Percentiles rank a stretch among this genome's conserved stretches.
Conservation (phyloP, 176 grass and related monocot species). For the Tillandsia fasciculata region DNA sequence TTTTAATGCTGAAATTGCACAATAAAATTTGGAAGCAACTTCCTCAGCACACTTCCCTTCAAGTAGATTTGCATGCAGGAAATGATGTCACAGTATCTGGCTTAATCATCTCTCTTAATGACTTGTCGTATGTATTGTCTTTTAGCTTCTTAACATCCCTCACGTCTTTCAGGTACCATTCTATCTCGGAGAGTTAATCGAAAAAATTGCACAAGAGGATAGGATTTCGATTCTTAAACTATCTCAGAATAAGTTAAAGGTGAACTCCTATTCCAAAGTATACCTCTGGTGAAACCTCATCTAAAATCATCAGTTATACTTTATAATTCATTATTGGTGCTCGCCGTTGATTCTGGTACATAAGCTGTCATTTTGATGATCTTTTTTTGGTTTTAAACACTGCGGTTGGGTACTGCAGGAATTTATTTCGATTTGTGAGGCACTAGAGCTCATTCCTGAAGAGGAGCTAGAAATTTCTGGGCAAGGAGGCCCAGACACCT, state of each 20-base stretch:
- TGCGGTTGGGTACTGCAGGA: slow-evolving; percentile 35
- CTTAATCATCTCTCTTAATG: too few species aligned
- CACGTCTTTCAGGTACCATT: slow-evolving; percentile 45
- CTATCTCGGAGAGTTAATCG: slow-evolving; percentile 70
- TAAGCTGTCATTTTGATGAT: background rate
- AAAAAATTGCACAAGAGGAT: slow-evolving; percentile 54
- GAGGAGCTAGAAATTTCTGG: slow-evolving; percentile 46
- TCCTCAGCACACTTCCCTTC: too few species aligned
- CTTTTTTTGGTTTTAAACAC: slow-evolving; percentile 4
- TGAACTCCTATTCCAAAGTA: slow-evolving; percentile 2
- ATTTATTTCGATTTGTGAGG: slow-evolving; percentile 74
- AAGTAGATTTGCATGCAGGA: too few species aligned
- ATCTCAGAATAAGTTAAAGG: slow-evolving; percentile 79
- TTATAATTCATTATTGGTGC: background rate
- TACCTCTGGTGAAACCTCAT: too few species aligned
- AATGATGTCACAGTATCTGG: too few species aligned
- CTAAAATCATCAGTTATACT: background rate
- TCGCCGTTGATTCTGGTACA: background rate
- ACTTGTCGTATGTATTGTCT: too few species aligned
- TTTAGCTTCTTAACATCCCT: background rate
- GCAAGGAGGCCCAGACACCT: slow-evolving; percentile 31
- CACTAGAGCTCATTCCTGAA: slow-evolving; percentile 62
- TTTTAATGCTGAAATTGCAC: too few species aligned
- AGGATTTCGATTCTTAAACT: slow-evolving; percentile 41
- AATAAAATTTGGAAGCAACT: too few species aligned